Evolutionary conservation across 2,329 filamentous ascomycete species (phyloP).

Genomic region (Didymella sp.): DNA sequence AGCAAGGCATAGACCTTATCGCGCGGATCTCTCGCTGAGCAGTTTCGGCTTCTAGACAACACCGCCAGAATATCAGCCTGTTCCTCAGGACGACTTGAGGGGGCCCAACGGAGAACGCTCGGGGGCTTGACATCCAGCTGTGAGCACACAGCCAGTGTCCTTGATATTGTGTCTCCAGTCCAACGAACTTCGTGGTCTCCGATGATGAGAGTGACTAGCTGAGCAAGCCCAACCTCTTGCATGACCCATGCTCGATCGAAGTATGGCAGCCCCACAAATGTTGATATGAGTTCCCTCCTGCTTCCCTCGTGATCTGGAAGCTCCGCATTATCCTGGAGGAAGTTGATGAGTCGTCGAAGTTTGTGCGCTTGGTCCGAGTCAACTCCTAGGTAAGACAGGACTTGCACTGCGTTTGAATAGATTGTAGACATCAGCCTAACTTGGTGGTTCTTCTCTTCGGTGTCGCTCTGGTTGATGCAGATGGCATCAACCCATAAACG

Average conservation of each 20-base stretch:
- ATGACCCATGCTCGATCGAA: slow-evolving; percentile 28
- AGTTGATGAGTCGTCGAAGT: not conserved
- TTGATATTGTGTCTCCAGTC: not conserved
- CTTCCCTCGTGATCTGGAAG: too few species aligned
- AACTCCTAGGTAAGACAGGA: slow-evolving; percentile 11
- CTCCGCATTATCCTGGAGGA: not conserved
- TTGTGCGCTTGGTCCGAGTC: not conserved
- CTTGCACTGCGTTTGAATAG: slow-evolving; percentile 9
- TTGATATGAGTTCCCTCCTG: not conserved
- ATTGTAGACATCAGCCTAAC: slow-evolving; percentile 25
- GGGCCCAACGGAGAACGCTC: not conserved
- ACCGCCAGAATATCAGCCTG: slow-evolving; percentile 13
- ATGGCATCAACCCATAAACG: slow-evolving; percentile 29
- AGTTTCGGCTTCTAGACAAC: slow-evolving; percentile 12
- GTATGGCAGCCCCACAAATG: slow-evolving; percentile 8
- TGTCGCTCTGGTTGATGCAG: slow-evolving; percentile 29
- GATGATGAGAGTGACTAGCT: not conserved
- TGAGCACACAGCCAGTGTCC: not conserved
- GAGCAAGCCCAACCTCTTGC: slow-evolving; percentile 26
- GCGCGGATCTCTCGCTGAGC: slow-evolving; percentile 15
- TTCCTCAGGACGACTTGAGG: not conserved
- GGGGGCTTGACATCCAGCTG: not conserved
- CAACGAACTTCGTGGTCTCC: not conserved
- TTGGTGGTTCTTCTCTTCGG: slow-evolving; percentile 20
- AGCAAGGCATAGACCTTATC: slow-evolving; percentile 22